Percentiles rank a stretch among this genome's conserved stretches.
phyloP scores from a whole-genome alignment of 345 rosid species.

The Gossypium raimondii region DNA sequence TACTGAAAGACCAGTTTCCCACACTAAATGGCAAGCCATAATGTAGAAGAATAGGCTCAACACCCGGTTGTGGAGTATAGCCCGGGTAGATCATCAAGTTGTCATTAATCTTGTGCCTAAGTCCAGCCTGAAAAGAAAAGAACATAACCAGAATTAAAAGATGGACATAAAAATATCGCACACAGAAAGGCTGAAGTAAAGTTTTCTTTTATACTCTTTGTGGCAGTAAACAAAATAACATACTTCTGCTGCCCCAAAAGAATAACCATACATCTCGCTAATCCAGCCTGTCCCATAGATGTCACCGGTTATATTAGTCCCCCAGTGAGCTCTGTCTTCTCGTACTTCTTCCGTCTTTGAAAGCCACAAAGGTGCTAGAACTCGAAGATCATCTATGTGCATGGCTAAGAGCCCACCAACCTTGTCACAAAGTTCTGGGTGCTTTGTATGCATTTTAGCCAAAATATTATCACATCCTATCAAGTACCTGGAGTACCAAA shows the following conservation, averaged over 20 bases:
- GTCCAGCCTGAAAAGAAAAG: constrained; percentile 65
- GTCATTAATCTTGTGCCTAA: constrained; percentile 81
- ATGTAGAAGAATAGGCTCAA: constrained; percentile 89
- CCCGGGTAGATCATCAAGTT: constrained; percentile 97
- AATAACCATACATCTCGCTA: constrained; percentile 99
- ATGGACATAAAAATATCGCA: background rate
- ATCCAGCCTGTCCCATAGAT: constrained; percentile 94
- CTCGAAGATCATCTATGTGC: constrained; percentile 93
- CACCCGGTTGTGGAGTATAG: constrained; percentile 71
- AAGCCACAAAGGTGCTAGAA: constrained; percentile 91
- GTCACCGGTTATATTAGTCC: constrained; percentile 95
- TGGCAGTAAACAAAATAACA: constrained; percentile 15
- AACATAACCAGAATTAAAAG: constrained; percentile 13
- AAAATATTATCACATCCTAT: constrained; percentile 89
- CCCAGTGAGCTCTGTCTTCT: constrained; percentile 87
- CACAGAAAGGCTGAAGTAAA: background rate
- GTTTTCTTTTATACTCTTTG: background rate
- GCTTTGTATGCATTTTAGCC: constrained; percentile 73
- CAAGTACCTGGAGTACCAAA: constrained; percentile 57
- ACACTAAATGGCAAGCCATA: constrained; percentile 83
- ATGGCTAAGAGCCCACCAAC: constrained; percentile 98
- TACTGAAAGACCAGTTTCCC: constrained; percentile 96
- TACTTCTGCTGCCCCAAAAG: constrained; percentile 98
- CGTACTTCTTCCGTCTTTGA: constrained; percentile 98
- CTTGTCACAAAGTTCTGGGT: constrained; percentile 87